Percentiles rank a stretch among this genome's conserved stretches.
Conservation (phyloP, 768 basidiomycete genomes). For the Tulasnella sp. region DNA sequence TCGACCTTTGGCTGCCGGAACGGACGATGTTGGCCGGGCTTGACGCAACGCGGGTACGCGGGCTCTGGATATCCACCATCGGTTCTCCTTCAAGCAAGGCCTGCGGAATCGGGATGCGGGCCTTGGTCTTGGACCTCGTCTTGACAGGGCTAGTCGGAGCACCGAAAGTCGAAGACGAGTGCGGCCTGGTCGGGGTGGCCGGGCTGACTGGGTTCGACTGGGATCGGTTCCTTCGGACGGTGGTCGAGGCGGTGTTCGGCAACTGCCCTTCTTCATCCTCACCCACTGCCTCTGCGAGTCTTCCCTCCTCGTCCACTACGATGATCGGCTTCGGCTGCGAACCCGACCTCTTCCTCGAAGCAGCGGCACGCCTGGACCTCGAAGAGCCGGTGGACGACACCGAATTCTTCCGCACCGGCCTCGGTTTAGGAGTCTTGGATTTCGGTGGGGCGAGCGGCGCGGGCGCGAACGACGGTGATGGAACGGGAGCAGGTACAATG, state of each 20-base stretch:
- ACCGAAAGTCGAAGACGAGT: not conserved
- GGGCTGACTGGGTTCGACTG: not conserved
- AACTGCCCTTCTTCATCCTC: not conserved
- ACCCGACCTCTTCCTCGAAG: not conserved
- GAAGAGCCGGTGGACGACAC: not conserved
- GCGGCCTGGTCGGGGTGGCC: not conserved
- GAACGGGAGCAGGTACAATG: not conserved
- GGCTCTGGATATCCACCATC: not conserved
- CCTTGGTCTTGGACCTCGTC: not conserved
- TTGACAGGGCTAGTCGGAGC: not conserved
- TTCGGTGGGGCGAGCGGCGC: not conserved
- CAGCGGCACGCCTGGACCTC: not conserved
- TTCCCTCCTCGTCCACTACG: not conserved
- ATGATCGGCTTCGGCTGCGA: constrained; percentile 2
- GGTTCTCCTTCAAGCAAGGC: not conserved
- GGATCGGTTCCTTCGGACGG: not conserved
- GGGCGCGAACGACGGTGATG: not conserved
- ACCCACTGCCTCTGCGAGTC: not conserved
- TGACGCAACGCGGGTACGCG: not conserved
- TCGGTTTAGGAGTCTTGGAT: not conserved
- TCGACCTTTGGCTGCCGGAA: not conserved
- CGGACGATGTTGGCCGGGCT: not conserved
- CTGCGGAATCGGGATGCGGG: not conserved
- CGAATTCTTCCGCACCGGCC: not conserved
- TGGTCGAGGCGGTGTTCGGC: not conserved